Evolutionary conservation across 2,329 filamentous ascomycete genomes (phyloP).

Genomic region (Fusarium scirpi): DNA sequence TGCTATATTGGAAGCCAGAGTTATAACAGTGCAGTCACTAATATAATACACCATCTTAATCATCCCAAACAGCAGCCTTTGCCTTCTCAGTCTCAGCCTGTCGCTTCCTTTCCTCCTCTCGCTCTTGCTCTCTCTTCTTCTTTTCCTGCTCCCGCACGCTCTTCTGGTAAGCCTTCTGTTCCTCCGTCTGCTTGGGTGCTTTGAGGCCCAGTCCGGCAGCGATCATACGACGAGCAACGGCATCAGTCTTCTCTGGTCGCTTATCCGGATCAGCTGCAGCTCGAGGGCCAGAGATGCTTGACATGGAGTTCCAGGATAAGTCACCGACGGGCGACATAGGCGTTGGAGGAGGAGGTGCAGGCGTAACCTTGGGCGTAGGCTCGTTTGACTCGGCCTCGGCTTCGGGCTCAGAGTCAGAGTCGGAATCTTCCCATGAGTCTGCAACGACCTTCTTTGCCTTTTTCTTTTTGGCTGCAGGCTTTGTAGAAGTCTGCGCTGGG

Average conservation of each 20-base stretch:
- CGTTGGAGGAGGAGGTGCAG: conserved; percentile 72
- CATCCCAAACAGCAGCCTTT: conserved; percentile 91
- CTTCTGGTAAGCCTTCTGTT: conserved; percentile 87
- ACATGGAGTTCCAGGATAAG: conserved; percentile 34
- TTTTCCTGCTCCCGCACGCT: conserved; percentile 87
- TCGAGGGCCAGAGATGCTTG: conserved; percentile 22
- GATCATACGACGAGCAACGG: conserved; percentile 90
- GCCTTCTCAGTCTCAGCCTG: conserved; percentile 77
- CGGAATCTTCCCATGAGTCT: conserved; percentile 70
- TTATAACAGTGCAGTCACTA: neutral
- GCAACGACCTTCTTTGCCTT: conserved; percentile 49
- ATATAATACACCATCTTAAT: conserved; percentile 53
- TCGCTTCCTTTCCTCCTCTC: conserved; percentile 69
- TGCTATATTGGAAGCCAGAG: neutral
- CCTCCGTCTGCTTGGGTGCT: conserved; percentile 84
- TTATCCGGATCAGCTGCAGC: conserved; percentile 31
- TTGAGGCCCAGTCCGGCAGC: conserved; percentile 86
- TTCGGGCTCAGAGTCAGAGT: conserved; percentile 57
- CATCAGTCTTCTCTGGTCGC: conserved; percentile 91
- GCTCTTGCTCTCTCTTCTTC: conserved; percentile 79
- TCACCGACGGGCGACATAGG: conserved; percentile 66
- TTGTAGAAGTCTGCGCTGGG: conserved; percentile 31
- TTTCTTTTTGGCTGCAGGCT: conserved; percentile 47
- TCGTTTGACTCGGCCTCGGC: conserved; percentile 49
- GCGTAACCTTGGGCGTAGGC: conserved; percentile 54